phyloP scores from a whole-genome alignment of 768 basidiomycete genomes.

The Lentinula lateritia region DNA sequence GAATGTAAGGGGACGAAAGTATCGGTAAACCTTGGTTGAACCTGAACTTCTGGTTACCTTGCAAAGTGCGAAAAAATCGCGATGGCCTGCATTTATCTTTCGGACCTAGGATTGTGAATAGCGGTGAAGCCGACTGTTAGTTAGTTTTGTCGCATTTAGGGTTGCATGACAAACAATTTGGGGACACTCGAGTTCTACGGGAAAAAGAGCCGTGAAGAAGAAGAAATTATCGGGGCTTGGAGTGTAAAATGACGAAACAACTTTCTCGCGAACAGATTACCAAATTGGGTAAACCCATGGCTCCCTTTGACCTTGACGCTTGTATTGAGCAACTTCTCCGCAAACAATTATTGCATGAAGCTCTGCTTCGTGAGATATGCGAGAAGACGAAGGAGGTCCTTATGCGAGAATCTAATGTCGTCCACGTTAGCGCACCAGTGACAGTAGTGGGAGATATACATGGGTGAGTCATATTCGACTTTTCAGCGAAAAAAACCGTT shows the following conservation, averaged over 20 bases:
- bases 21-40: slow-evolving; percentile 1
- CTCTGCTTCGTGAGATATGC: slow-evolving; percentile 95
- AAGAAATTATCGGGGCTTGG: neutral
- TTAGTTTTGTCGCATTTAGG: neutral
- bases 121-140: neutral
- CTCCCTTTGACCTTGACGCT: slow-evolving; percentile 92
- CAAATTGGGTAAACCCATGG: slow-evolving; percentile 30
- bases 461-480: slow-evolving; percentile 59
- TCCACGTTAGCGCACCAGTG: slow-evolving; percentile 93
- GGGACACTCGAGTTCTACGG: neutral
- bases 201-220: neutral
- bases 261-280: neutral
- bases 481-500: slow-evolving; percentile 13
- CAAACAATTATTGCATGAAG: slow-evolving; percentile 94
- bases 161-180: neutral
- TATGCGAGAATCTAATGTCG: slow-evolving; percentile 98
- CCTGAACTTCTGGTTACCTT: neutral
- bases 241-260: neutral
- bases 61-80: slow-evolving; percentile 26
- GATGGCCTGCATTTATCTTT: slow-evolving; percentile 16
- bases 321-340: slow-evolving; percentile 87
- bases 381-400: slow-evolving; percentile 99
- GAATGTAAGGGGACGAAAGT: slow-evolving; percentile 1
- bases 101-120: neutral
- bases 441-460: slow-evolving; percentile 99